These are phyloP conservation scores for sorghum (Sorghum bicolor) DNA, from an alignment of 176 grass and related monocot species.

Conservation along the genomic window DNA sequence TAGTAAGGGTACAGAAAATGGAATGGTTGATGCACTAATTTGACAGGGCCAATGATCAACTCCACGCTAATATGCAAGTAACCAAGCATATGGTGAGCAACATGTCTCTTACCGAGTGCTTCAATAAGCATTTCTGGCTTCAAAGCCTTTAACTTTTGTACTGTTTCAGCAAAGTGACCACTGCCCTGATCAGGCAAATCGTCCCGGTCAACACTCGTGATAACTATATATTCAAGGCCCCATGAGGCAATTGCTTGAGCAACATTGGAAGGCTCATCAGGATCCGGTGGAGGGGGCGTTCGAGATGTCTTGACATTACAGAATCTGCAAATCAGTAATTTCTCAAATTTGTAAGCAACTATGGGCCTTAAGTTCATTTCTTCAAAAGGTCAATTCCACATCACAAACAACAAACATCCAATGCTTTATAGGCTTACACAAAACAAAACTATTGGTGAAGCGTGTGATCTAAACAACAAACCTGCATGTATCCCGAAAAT, in stretches of 20 bases:
- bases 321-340: slow-evolving; percentile 53
- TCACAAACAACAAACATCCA: neutral
- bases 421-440: neutral
- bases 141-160: slow-evolving; percentile 71
- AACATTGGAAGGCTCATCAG: slow-evolving; percentile 88
- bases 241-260: slow-evolving; percentile 93
- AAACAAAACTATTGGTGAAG: neutral
- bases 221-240: slow-evolving; percentile 95
- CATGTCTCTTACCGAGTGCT: slow-evolving; percentile 70
- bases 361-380: neutral
- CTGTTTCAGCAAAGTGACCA: slow-evolving; percentile 88
- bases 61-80: neutral
- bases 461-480: neutral
- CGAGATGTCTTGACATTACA: slow-evolving; percentile 98
- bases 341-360: neutral
- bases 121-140: slow-evolving; percentile 91
- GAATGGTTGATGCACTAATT: slow-evolving; percentile 15
- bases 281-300: slow-evolving; percentile 86
- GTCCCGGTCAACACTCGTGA: slow-evolving; percentile 94
- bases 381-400: slow-evolving; percentile 10
- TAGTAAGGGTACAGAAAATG: slow-evolving; percentile 22
- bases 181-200: slow-evolving; percentile 94
- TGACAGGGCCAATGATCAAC: neutral
- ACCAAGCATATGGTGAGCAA: neutral
- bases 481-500: neutral